These are phyloP conservation scores for Oryza rufipogon DNA, from an alignment of 176 grass and related monocot genomes.

Conservation along the genomic window DNA sequence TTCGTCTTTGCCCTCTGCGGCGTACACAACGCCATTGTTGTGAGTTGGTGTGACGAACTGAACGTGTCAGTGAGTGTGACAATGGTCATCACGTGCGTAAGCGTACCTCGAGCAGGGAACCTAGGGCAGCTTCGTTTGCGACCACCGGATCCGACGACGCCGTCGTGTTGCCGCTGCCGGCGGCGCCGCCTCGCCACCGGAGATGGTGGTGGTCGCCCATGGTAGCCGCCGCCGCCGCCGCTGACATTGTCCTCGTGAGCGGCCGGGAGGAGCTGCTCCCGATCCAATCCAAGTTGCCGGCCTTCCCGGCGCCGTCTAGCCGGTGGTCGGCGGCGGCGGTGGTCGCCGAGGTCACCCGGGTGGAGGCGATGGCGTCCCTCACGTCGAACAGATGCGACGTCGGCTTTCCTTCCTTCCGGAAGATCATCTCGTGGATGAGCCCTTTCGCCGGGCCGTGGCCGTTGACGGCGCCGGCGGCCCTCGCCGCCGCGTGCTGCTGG, in stretches of 20 bases:
- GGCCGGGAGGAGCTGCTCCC: conserved; percentile 45
- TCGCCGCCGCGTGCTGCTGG: conserved; percentile 51
- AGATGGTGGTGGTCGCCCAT: conserved; percentile 3
- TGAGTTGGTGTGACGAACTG: neutral
- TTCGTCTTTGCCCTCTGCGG: neutral
- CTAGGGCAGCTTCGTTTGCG: conserved; percentile 30
- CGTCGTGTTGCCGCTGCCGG: conserved; percentile 23
- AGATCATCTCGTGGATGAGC: conserved; percentile 78
- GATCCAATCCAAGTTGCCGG: conserved; percentile 29
- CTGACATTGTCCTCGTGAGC: conserved; percentile 35
- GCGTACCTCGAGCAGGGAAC: conserved; percentile 43
- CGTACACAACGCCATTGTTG: neutral
- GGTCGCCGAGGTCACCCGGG: neutral
- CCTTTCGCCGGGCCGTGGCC: conserved; percentile 53
- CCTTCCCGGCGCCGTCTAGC: conserved; percentile 33
- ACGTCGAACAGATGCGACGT: conserved; percentile 57
- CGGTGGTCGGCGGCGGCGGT: neutral
- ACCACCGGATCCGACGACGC: conserved; percentile 40
- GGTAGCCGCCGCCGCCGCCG: neutral
- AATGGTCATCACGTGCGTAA: too few relatives aligned
- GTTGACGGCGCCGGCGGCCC: conserved; percentile 20
- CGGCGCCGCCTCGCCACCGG: conserved; percentile 29
- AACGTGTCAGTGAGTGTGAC: neutral
- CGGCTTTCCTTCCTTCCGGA: conserved; percentile 62
- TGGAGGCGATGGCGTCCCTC: conserved; percentile 38